These are phyloP conservation scores for Yamadazyma sp. DNA, from an alignment of 1,139 yeast species.

Conservation along the genomic window DNA sequence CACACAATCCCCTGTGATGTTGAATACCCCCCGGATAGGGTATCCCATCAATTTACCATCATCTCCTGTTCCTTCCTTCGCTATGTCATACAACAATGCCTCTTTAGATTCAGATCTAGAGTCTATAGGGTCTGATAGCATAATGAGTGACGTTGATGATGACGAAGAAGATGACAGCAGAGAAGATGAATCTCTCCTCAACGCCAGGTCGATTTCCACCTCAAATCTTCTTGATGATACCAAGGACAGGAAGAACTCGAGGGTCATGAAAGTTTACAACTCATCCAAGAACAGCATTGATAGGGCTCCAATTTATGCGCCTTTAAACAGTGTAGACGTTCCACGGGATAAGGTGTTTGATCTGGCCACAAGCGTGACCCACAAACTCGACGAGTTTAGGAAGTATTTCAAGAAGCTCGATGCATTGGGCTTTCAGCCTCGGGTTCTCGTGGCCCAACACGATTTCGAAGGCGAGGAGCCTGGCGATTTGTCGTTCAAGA, in stretches of 20 bases:
- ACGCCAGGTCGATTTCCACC: conserved; percentile 22
- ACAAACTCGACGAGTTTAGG: conserved; percentile 26
- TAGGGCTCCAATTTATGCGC: conserved; percentile 26
- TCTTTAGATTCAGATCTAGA: conserved; percentile 13
- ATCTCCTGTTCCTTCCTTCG: conserved; percentile 13
- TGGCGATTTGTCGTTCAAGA: conserved; percentile 41
- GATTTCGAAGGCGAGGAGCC: conserved; percentile 34
- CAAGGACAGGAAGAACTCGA: conserved; percentile 20
- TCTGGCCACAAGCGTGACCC: conserved; percentile 22
- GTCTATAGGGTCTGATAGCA: conserved; percentile 20
- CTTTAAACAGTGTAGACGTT: conserved; percentile 1
- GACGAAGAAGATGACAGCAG: conserved; percentile 18
- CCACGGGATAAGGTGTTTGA: conserved; percentile 12
- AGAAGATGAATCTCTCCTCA: conserved; percentile 9
- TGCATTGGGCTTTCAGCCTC: conserved; percentile 11
- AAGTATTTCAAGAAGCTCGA: conserved; percentile 24
- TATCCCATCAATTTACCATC: conserved; percentile 14
- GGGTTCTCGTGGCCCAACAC: conserved; percentile 23
- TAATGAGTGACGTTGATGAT: conserved; percentile 15
- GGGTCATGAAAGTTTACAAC: conserved; percentile 35
- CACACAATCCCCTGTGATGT: conserved; percentile 7
- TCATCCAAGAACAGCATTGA: conserved; percentile 35
- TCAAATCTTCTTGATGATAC: conserved; percentile 20
- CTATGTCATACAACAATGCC: conserved; percentile 7
- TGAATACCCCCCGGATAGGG: conserved; percentile 13